A percentile compares a stretch with the other conserved stretches of the same genome.
phyloP scores from a whole-genome alignment of 2,329 filamentous ascomycete genomes.

The Fusarium sp. region DNA sequence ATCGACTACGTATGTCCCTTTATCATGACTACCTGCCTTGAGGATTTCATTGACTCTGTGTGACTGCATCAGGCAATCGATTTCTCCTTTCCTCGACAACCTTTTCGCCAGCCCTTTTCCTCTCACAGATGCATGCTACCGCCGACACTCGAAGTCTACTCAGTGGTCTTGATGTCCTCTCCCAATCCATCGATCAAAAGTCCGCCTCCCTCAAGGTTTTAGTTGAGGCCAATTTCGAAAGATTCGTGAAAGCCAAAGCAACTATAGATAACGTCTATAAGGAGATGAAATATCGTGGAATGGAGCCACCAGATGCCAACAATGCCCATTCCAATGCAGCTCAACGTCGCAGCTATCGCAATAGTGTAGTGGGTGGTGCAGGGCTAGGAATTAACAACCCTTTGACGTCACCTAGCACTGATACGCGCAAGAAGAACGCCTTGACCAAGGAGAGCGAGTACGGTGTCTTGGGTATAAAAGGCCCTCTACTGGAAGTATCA shows the following conservation, averaged over 20 bases:
- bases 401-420: constrained; percentile 54
- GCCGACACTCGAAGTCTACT: constrained; percentile 86
- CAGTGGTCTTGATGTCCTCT: constrained; percentile 84
- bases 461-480: constrained; percentile 87
- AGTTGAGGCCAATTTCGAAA: constrained; percentile 97
- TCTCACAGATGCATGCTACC: constrained; percentile 89
- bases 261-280: constrained; percentile 99
- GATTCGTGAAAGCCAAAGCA: constrained; percentile 95
- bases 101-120: constrained; percentile 91
- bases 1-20: constrained; percentile 72
- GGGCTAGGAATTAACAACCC: constrained; percentile 53
- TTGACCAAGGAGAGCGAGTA: constrained; percentile 93
- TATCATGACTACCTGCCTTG: constrained; percentile 9
- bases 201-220: constrained; percentile 95
- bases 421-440: constrained; percentile 85
- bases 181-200: constrained; percentile 95
- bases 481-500: constrained; percentile 86
- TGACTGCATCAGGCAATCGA: constrained; percentile 73
- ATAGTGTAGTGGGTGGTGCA: constrained; percentile 54
- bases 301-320: constrained; percentile 60
- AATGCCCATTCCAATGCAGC: constrained; percentile 67
- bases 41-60: constrained; percentile 29
- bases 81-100: constrained; percentile 96
- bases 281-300: constrained; percentile 86
- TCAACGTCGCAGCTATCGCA: constrained; percentile 74